Conservation (phyloP, 495 filamentous ascomycete genomes). For the Durotheca rogersii region DNA sequence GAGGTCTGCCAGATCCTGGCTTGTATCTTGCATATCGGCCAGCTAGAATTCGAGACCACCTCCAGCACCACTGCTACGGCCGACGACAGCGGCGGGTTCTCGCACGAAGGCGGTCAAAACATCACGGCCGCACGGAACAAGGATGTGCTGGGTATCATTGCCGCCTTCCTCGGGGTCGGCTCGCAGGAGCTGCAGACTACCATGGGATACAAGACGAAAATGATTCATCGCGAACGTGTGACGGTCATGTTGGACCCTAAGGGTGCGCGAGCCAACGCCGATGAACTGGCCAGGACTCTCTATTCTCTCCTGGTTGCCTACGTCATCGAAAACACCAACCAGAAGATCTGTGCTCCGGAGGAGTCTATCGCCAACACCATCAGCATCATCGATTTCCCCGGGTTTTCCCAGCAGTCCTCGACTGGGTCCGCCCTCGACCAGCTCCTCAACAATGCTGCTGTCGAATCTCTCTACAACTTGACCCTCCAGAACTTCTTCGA, state of each 20-base stretch:
- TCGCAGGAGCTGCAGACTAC: conserved; percentile 79
- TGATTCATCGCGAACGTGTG: conserved; percentile 88
- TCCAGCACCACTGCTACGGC: conserved; percentile 74
- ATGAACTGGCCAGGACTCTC: conserved; percentile 87
- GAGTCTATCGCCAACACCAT: conserved; percentile 89
- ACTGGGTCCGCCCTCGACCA: conserved; percentile 89
- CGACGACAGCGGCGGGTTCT: conserved; percentile 94
- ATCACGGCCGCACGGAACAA: conserved; percentile 89
- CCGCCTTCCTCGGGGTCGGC: conserved; percentile 86
- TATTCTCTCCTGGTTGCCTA: conserved; percentile 96
- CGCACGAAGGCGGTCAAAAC: conserved; percentile 86
- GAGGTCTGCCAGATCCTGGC: conserved; percentile 95
- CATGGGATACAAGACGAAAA: conserved; percentile 93
- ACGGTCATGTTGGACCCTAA: conserved; percentile 95
- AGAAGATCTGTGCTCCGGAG: conserved; percentile 82
- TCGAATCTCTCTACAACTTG: conserved; percentile 87
- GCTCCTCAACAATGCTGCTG: conserved; percentile 90
- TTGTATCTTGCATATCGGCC: conserved; percentile 89
- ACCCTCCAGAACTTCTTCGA: conserved; percentile 96
- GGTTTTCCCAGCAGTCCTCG: conserved; percentile 78
- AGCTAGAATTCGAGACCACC: conserved; percentile 83
- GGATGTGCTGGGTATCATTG: conserved; percentile 80
- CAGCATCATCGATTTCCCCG: conserved; percentile 93
- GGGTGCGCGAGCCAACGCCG: conserved; percentile 86
- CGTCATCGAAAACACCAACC: conserved; percentile 89